These are phyloP conservation scores for Salix dunnii DNA, from an alignment of 345 rosid species.

Conservation along the genomic window DNA sequence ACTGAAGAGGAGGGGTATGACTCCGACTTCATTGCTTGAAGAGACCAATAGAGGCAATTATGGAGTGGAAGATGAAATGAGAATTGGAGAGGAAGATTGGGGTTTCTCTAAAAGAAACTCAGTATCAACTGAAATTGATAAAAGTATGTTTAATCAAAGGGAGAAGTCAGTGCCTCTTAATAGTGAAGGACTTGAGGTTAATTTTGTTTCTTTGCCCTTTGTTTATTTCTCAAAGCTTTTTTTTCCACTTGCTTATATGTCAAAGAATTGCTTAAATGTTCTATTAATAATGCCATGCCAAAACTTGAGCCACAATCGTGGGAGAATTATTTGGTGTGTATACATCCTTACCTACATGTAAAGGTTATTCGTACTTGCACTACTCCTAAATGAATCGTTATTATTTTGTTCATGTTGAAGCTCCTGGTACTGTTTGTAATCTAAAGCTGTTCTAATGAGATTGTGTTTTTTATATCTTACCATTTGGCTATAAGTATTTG, in stretches of 20 bases:
- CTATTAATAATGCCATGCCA: not conserved
- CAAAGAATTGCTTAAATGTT: not conserved
- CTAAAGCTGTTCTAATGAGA: not conserved
- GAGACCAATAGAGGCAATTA: slow-evolving; percentile 40
- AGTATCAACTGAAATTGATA: slow-evolving; percentile 56
- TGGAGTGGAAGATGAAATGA: slow-evolving; percentile 51
- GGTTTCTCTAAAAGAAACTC: slow-evolving; percentile 57
- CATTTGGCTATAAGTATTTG: not conserved
- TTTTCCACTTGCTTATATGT: not conserved
- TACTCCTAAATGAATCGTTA: not conserved
- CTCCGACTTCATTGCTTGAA: slow-evolving; percentile 79
- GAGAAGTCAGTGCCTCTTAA: slow-evolving; percentile 78
- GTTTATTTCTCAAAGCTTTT: not conserved
- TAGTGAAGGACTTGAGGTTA: slow-evolving; percentile 98
- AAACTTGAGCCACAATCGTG: not conserved
- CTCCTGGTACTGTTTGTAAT: not conserved
- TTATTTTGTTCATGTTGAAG: not conserved
- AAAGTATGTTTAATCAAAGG: slow-evolving; percentile 68
- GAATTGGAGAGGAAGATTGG: slow-evolving; percentile 45
- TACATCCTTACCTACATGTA: not conserved
- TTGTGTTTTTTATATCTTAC: not conserved
- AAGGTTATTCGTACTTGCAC: not conserved
- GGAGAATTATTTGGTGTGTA: not conserved
- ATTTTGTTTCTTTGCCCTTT: not conserved
- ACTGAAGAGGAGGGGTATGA: slow-evolving; percentile 85